Evolutionary conservation across 306 rosid species (phyloP).

Genomic region (Datisca glomerata): DNA sequence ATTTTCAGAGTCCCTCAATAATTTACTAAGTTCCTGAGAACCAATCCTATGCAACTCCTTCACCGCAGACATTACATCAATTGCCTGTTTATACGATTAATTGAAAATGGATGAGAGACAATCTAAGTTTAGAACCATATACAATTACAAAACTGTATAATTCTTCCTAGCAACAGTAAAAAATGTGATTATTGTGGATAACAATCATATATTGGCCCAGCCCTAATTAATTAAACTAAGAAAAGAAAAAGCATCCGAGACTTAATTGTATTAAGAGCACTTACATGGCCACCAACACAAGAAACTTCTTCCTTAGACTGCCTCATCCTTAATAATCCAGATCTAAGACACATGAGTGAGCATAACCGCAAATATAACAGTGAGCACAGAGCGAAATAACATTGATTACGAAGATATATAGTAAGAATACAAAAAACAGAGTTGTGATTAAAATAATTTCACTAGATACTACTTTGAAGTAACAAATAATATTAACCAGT

Average conservation of each 20-base stretch:
- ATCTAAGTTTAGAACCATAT: background rate
- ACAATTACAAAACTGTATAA: background rate
- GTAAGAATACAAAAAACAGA: constrained; percentile 13
- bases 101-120: background rate
- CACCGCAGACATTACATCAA: constrained; percentile 48
- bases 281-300: constrained; percentile 45
- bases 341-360: constrained; percentile 14
- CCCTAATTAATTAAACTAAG: too few relatives aligned
- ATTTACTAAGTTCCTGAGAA: constrained; percentile 50
- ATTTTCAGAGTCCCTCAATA: constrained; percentile 69
- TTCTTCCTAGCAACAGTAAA: background rate
- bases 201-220: too few relatives aligned
- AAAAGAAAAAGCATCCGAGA: background rate
- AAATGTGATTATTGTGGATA: too few relatives aligned
- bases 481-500: too few relatives aligned
- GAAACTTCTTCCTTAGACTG: constrained; percentile 47
- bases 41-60: constrained; percentile 57
- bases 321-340: constrained; percentile 40
- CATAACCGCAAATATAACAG: too few relatives aligned
- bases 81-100: constrained; percentile 43
- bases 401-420: constrained; percentile 11
- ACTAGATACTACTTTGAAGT: too few relatives aligned
- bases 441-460: too few relatives aligned
- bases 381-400: constrained; percentile 9
- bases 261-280: constrained; percentile 14